A percentile compares a stretch with the other conserved stretches of the same genome.
These are phyloP conservation scores for Malus hybrid DNA, from an alignment of 331 rosid species.

Conservation along the genomic window DNA sequence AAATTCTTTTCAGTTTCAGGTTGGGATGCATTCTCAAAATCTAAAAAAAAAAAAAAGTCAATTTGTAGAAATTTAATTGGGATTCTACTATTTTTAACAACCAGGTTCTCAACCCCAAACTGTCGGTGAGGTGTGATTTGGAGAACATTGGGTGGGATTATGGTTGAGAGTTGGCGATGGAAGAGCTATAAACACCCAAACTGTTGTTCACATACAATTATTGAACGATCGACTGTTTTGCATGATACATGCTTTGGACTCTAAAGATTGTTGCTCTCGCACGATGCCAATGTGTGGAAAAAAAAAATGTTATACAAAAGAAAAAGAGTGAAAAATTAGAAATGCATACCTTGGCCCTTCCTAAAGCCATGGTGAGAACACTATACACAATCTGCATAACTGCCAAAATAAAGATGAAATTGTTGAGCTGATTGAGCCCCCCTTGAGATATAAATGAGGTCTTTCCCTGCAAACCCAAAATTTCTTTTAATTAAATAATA, in stretches of 20 bases:
- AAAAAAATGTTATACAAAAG: no score
- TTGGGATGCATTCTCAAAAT: background rate
- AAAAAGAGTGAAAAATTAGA: background rate
- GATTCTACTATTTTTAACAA: background rate
- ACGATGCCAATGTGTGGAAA: background rate
- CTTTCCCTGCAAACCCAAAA: conserved; percentile 36
- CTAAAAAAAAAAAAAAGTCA: background rate
- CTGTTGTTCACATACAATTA: no score
- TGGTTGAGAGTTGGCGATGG: no score
- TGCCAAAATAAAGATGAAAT: conserved; percentile 45
- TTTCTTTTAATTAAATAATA: background rate
- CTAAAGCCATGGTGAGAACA: conserved; percentile 55
- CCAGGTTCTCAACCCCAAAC: no score
- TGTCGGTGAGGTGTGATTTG: background rate
- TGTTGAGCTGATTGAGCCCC: conserved; percentile 47
- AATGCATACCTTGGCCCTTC: conserved; percentile 41
- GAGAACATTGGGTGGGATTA: no score
- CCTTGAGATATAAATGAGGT: conserved; percentile 37
- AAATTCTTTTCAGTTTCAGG: background rate
- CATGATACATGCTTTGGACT: background rate
- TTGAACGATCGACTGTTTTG: background rate
- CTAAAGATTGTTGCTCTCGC: background rate
- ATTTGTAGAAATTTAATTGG: background rate
- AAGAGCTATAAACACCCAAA: no score
- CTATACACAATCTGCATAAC: conserved; percentile 49